Evolutionary conservation across 352 stramenopile genomes (phyloP).

Genomic region (Thalassiosira sp.): DNA sequence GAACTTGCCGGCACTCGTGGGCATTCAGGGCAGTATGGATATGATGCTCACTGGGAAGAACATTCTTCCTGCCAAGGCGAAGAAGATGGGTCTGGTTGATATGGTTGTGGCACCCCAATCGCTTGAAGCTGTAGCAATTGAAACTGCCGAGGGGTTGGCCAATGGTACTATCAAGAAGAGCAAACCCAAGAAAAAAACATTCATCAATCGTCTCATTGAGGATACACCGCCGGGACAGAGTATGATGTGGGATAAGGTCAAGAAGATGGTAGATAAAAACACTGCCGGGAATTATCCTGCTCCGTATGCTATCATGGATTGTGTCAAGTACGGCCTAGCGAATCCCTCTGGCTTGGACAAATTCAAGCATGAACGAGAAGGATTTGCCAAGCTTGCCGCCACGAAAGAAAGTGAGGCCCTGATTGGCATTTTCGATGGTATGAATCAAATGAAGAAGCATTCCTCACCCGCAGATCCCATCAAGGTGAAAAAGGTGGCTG

Average conservation of each 20-base stretch:
- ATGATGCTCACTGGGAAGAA: conserved; percentile 98
- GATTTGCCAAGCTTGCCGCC: conserved; percentile 95
- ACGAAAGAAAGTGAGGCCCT: conserved; percentile 93
- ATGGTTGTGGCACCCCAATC: conserved; percentile 86
- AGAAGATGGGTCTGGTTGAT: conserved; percentile 97
- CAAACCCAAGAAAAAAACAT: conserved; percentile 89
- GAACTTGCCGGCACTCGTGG: conserved; percentile 92
- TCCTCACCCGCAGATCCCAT: conserved; percentile 87
- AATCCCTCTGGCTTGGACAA: conserved; percentile 83
- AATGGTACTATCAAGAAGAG: conserved; percentile 90
- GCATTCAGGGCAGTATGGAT: conserved; percentile 89
- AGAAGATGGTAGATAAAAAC: conserved; percentile 96
- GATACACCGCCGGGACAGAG: conserved; percentile 91
- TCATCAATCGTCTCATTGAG: conserved; percentile 88
- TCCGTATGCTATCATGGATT: conserved; percentile 92
- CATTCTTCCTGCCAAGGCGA: conserved; percentile 92
- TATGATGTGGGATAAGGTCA: conserved; percentile 93
- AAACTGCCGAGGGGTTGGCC: conserved; percentile 88
- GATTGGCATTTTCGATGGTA: conserved; percentile 97
- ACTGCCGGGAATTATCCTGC: conserved; percentile 96
- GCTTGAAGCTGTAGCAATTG: conserved; percentile 90
- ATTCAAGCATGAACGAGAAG: conserved; percentile 91
- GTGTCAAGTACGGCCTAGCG: conserved; percentile 87
- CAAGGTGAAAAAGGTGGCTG: conserved; percentile 89
- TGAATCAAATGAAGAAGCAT: conserved; percentile 98